Evolutionary conservation across 2,329 filamentous ascomycete species (phyloP).

Genomic region (Sordariomycetes sp.): DNA sequence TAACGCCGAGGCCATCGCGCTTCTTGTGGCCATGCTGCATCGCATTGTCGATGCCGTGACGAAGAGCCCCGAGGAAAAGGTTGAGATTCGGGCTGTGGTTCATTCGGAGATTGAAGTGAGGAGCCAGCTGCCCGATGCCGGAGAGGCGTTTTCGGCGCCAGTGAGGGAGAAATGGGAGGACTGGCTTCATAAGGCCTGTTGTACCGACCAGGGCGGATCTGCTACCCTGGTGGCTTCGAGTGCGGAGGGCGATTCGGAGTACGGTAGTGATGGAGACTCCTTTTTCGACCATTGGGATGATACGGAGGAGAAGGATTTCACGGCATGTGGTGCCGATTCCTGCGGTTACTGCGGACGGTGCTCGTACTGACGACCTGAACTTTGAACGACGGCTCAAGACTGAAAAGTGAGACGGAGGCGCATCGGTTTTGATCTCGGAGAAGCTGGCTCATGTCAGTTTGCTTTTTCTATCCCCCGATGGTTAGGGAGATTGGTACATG

Average conservation of each 20-base stretch:
- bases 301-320: slow-evolving; percentile 8
- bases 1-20: slow-evolving; percentile 15
- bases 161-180: slow-evolving; percentile 11
- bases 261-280: background rate
- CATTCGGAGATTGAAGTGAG: slow-evolving; percentile 12
- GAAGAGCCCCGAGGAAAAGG: slow-evolving; percentile 1
- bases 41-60: background rate
- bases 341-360: slow-evolving; percentile 16
- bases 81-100: slow-evolving; percentile 12
- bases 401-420: background rate
- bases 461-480: too few species aligned
- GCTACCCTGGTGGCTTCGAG: background rate
- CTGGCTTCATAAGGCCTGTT: slow-evolving; percentile 10
- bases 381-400: background rate
- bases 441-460: background rate
- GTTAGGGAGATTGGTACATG: too few species aligned
- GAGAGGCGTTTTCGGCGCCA: slow-evolving; percentile 11
- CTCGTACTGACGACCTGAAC: background rate
- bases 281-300: background rate
- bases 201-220: background rate
- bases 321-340: slow-evolving; percentile 13
- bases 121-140: slow-evolving; percentile 10
- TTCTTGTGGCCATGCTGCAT: slow-evolving; percentile 13
- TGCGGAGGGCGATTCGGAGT: background rate
- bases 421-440: too few species aligned